Evolutionary conservation across 768 basidiomycete species (phyloP).

Genomic region (Rhizopogon vinicolor): DNA sequence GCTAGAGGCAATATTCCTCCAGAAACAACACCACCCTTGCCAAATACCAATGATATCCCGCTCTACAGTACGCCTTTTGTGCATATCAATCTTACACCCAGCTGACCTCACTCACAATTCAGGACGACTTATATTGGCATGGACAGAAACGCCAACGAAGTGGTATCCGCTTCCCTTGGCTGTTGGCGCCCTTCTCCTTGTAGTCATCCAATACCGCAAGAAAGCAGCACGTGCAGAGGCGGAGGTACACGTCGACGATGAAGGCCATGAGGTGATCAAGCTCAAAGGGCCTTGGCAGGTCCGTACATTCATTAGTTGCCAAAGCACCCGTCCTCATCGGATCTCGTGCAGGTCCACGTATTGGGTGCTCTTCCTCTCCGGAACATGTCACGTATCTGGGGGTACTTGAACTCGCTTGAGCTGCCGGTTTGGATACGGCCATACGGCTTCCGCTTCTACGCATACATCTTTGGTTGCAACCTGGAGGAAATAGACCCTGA

Average conservation of each 20-base stretch:
- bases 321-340: background rate
- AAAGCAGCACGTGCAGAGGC: slow-evolving; percentile 42
- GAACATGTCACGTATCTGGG: slow-evolving; percentile 96
- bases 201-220: slow-evolving; percentile 72
- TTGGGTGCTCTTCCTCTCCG: slow-evolving; percentile 92
- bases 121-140: slow-evolving; percentile 71
- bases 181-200: slow-evolving; percentile 84
- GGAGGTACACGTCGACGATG: slow-evolving; percentile 75
- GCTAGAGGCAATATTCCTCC: slow-evolving; percentile 18
- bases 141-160: slow-evolving; percentile 84
- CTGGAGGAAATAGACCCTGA: slow-evolving; percentile 81
- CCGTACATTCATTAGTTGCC: slow-evolving; percentile 20
- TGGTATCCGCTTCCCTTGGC: slow-evolving; percentile 96
- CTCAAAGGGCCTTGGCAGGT: slow-evolving; percentile 95
- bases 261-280: slow-evolving; percentile 76
- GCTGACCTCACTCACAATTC: slow-evolving; percentile 4
- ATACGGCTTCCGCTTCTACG: slow-evolving; percentile 80
- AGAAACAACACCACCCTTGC: slow-evolving; percentile 47
- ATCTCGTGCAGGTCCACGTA: slow-evolving; percentile 76
- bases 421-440: slow-evolving; percentile 96
- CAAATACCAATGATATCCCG: slow-evolving; percentile 32
- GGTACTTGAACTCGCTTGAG: slow-evolving; percentile 89
- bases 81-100: background rate
- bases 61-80: slow-evolving; percentile 37
- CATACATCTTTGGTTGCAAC: slow-evolving; percentile 89